These are phyloP conservation scores for Chalaropsis ovoidea DNA, from an alignment of 2,329 filamentous ascomycete species.

Conservation along the genomic window DNA sequence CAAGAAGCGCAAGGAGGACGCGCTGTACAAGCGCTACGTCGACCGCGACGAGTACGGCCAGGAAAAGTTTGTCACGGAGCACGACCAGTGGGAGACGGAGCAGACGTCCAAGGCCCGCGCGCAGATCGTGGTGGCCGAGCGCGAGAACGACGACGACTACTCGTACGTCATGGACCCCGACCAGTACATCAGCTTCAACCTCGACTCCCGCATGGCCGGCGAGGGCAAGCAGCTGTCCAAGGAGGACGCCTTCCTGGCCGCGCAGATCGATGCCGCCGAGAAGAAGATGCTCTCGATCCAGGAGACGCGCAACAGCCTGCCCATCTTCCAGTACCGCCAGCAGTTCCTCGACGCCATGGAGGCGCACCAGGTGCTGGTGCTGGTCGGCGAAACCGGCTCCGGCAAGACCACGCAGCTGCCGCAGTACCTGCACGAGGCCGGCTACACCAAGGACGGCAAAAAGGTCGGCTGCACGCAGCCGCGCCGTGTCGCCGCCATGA, in stretches of 20 bases:
- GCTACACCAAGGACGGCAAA: constrained; percentile 71
- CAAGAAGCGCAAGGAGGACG: constrained; percentile 75
- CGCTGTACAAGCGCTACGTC: constrained; percentile 80
- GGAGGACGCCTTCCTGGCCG: constrained; percentile 67
- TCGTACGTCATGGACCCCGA: constrained; percentile 87
- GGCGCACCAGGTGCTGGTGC: constrained; percentile 76
- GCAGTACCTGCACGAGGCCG: constrained; percentile 85
- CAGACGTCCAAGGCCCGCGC: constrained; percentile 80
- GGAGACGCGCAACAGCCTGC: constrained; percentile 79
- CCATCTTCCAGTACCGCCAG: constrained; percentile 80
- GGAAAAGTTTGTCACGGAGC: constrained; percentile 82
- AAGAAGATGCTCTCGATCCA: constrained; percentile 80
- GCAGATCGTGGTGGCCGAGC: constrained; percentile 65
- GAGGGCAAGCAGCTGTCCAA: constrained; percentile 61
- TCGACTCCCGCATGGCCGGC: constrained; percentile 62
- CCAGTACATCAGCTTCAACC: constrained; percentile 75
- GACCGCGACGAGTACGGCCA: constrained; percentile 79
- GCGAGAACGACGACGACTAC: constrained; percentile 61
- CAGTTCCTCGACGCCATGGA: constrained; percentile 78
- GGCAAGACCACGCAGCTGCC: constrained; percentile 94
- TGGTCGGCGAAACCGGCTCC: constrained; percentile 88
- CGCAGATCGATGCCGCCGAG: constrained; percentile 79
- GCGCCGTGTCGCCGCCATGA: constrained; percentile 92
- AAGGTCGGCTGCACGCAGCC: constrained; percentile 93
- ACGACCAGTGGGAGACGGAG: constrained; percentile 92